These are phyloP conservation scores for Sporothrix curviconia DNA, from an alignment of 2,329 filamentous ascomycete species.

Conservation along the genomic window DNA sequence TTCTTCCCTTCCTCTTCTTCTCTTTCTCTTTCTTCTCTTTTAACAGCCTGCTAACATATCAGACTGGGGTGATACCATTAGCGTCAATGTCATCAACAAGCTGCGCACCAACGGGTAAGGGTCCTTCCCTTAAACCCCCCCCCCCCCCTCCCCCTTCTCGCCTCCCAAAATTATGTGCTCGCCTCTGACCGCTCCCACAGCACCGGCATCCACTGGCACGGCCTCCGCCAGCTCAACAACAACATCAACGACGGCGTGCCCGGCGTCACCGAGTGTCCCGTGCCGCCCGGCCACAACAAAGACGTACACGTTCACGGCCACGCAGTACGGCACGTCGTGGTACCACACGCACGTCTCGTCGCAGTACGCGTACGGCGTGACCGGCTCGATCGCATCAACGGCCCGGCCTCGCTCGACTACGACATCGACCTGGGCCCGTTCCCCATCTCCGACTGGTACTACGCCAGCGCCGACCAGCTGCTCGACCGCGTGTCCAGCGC, in stretches of 20 bases:
- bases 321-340: slow-evolving; percentile 34
- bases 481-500: no score
- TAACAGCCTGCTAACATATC: background rate
- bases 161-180: no score
- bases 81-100: slow-evolving; percentile 59
- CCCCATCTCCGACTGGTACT: slow-evolving; percentile 50
- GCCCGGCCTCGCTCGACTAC: slow-evolving; percentile 32
- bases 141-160: no score
- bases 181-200: no score
- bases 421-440: slow-evolving; percentile 47
- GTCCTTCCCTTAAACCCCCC: no score
- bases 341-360: slow-evolving; percentile 45
- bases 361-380: slow-evolving; percentile 44
- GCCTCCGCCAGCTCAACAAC: slow-evolving; percentile 37
- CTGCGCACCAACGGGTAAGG: slow-evolving; percentile 43
- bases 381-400: slow-evolving; percentile 45
- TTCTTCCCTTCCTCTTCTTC: background rate
- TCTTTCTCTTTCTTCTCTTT: background rate
- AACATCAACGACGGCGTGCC: slow-evolving; percentile 39
- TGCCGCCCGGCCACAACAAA: slow-evolving; percentile 29
- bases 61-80: slow-evolving; percentile 21
- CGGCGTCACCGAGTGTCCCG: slow-evolving; percentile 39
- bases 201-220: slow-evolving; percentile 44
- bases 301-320: slow-evolving; percentile 30
- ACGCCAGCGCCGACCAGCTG: slow-evolving; percentile 37